These are phyloP conservation scores for Talaromyces ruber DNA, from an alignment of 495 filamentous ascomycete species.

Conservation along the genomic window DNA sequence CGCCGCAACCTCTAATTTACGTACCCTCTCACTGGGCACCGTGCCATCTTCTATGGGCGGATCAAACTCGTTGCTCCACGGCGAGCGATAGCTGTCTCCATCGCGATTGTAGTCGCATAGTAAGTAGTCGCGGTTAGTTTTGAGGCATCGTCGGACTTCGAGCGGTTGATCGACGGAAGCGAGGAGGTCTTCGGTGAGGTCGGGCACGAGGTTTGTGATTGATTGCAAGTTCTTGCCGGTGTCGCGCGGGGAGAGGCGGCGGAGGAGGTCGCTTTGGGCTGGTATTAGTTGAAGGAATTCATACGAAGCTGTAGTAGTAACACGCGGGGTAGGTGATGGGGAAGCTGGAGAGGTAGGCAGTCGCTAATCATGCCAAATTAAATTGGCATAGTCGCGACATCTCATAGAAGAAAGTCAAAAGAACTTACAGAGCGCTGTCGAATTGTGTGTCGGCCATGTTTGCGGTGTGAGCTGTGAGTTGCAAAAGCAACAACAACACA, in stretches of 20 bases:
- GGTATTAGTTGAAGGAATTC: conserved; percentile 3
- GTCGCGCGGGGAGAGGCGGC: conserved; percentile 89
- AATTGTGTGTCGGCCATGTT: conserved; percentile 50
- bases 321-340: conserved; percentile 18
- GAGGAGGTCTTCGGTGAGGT: conserved; percentile 94
- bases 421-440: conserved; percentile 54
- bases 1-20: conserved; percentile 85
- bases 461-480: conserved; percentile 8
- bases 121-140: conserved; percentile 89
- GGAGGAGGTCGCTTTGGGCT: conserved; percentile 79
- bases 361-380: background rate
- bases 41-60: conserved; percentile 74
- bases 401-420: background rate
- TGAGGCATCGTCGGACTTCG: conserved; percentile 71
- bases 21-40: conserved; percentile 74
- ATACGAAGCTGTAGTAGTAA: background rate
- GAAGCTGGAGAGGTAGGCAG: background rate
- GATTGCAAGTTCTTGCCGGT: conserved; percentile 75
- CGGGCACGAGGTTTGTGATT: conserved; percentile 77
- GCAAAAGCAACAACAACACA: background rate
- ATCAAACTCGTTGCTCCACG: conserved; percentile 98
- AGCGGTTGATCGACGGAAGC: conserved; percentile 96
- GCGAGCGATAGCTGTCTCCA: conserved; percentile 91
- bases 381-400: too few relatives aligned
- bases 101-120: conserved; percentile 99